Evolutionary conservation across 176 grass and related monocot species (phyloP), one percentile per base, ranked within the genome.

Genomic region (Eleusine coracana): DNA sequence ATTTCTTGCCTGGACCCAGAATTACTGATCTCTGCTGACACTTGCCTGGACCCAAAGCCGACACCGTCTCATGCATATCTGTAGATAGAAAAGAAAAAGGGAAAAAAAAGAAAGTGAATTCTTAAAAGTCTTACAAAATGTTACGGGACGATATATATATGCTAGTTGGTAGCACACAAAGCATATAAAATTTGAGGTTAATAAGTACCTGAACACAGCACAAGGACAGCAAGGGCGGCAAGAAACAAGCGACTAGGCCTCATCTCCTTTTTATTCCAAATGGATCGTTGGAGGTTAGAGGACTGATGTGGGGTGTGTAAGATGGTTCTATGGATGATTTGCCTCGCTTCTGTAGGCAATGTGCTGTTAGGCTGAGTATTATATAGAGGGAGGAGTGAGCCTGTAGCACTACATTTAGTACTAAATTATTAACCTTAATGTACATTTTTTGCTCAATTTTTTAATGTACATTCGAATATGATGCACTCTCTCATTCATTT

Each of bases 171-270:
- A 3, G 51, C 6, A 58, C 20, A n/a, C 3, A n/a, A 58, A 21
- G 54, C 54, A n/a, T 6, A 59, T 0, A 23, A 4, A 61, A 1
- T 3, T 48, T 3, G 2, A 41, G 15, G 40, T 36, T 27, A 2
- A 61, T 1, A 10, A 61, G 21, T 79, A 66, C 86, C 67, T 66
- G 68, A 79, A 29, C 38, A 83, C n/a, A 83, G 28, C 39, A 83
- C 38, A 39, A 88, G 20, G 48, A 88, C 59, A 60, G 68, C 74
- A 7, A 87, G 12, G 18, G 73, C 80, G 5, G 71, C n/a, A 11
- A 61, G 58, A 61, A 61, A 61, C 58, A 61, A 23, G n/a, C 58
- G n/a, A 61, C n/a, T 25, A 27, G 7, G 9, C 58, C 58, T 61
- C 56, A 59, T 59, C 56, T 23, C 21, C 18, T 15, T 55, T 55